Conservation (phyloP, 2,329 filamentous ascomycete genomes). For the Penicillium paneum region DNA sequence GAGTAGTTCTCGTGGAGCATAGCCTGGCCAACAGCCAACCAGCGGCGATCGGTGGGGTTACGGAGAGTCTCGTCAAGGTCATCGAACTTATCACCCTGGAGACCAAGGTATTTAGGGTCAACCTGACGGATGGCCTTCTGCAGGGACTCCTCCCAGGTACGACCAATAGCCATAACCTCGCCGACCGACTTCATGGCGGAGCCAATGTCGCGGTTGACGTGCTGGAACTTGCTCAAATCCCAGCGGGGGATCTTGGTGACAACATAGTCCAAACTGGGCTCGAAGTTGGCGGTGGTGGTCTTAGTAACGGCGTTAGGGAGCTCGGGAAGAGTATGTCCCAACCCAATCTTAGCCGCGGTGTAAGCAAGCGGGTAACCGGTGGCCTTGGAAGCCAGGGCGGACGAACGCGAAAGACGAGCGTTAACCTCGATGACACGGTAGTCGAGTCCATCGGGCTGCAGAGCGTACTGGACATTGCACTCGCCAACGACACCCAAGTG, state of each 20-base stretch:
- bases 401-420: constrained; percentile 94
- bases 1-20: constrained; percentile 97
- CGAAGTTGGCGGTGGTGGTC: constrained; percentile 98
- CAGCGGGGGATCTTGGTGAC: constrained; percentile 98
- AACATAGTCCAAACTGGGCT: constrained; percentile 94
- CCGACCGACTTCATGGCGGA: constrained; percentile 99
- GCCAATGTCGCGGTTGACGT: constrained; percentile 95
- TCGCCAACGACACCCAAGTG: constrained; percentile 96
- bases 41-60: constrained; percentile 93
- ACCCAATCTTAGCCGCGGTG: constrained; percentile 95
- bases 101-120: constrained; percentile 84
- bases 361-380: constrained; percentile 97
- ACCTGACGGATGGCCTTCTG: constrained; percentile 98
- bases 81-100: constrained; percentile 93
- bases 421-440: constrained; percentile 99
- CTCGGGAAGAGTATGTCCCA: constrained; percentile 91
- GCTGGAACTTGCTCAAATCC: constrained; percentile 98
- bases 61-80: constrained; percentile 84
- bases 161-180: constrained; percentile 98
- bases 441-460: constrained; percentile 94
- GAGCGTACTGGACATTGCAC: constrained; percentile 97
- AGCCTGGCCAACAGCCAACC: constrained; percentile 95
- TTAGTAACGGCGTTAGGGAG: constrained; percentile 97
- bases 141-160: constrained; percentile 98
- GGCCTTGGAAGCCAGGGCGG: constrained; percentile 93